These are phyloP conservation scores for Chaetomium sp. DNA, from an alignment of 2,329 filamentous ascomycete species.

Conservation along the genomic window DNA sequence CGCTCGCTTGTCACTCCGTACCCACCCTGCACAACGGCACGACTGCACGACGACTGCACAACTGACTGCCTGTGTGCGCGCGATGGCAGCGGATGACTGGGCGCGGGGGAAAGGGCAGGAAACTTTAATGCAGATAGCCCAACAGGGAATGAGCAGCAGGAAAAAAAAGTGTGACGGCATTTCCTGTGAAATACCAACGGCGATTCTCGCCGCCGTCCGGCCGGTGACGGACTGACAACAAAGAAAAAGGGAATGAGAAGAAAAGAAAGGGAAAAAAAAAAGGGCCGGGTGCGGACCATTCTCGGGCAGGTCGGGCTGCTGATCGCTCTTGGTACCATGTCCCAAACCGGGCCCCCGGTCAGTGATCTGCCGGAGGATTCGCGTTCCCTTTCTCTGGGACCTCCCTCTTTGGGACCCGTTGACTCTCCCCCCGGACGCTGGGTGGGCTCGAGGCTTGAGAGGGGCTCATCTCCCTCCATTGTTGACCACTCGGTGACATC, in stretches of 20 bases:
- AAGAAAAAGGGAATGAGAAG: neutral
- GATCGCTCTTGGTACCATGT: slow-evolving; percentile 15
- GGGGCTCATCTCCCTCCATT: too few relatives aligned
- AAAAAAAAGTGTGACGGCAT: slow-evolving; percentile 1
- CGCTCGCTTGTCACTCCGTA: too few relatives aligned
- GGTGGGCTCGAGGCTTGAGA: neutral
- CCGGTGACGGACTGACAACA: neutral
- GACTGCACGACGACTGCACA: too few relatives aligned
- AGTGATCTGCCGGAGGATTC: slow-evolving; percentile 14
- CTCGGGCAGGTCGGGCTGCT: slow-evolving; percentile 14
- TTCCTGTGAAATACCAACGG: neutral
- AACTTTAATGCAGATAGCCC: neutral
- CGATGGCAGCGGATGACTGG: too few relatives aligned
- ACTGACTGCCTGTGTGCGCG: too few relatives aligned
- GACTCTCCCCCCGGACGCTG: neutral
- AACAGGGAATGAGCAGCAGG: neutral
- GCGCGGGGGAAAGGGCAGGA: neutral
- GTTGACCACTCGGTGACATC: too few relatives aligned
- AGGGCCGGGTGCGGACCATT: slow-evolving; percentile 7
- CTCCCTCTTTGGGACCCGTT: slow-evolving; percentile 4
- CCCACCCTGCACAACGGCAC: too few relatives aligned
- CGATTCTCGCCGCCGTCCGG: slow-evolving; percentile 2
- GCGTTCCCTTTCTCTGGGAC: slow-evolving; percentile 1
- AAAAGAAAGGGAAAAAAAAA: neutral
- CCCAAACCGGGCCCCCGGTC: slow-evolving; percentile 7